These are phyloP conservation scores for Apophysomyces ossiformis DNA, from an alignment of 371 early-diverging fungal species.

Conservation along the genomic window DNA sequence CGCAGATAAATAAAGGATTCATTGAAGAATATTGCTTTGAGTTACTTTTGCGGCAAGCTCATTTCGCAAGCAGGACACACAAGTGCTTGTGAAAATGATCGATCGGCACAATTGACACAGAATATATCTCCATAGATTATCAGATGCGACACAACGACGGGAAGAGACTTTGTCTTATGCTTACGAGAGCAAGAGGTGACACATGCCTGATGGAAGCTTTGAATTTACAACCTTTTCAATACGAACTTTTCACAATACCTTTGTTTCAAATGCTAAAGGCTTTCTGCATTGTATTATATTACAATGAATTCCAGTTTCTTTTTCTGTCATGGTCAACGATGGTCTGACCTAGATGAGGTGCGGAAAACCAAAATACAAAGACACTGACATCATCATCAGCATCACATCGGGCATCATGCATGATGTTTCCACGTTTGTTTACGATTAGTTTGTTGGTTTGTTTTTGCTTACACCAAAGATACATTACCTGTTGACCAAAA, in stretches of 20 bases:
- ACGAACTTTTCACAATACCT: conserved; percentile 22
- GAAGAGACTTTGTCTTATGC: not conserved
- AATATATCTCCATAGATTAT: conserved; percentile 67
- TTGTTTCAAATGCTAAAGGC: conserved; percentile 34
- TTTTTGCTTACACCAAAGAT: no score
- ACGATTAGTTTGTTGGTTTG: no score
- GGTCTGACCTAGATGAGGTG: not conserved
- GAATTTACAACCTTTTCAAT: not conserved
- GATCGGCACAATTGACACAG: conserved; percentile 72
- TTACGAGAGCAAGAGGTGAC: conserved; percentile 82
- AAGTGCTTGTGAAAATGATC: conserved; percentile 57
- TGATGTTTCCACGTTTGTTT: no score
- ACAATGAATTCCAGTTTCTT: conserved; percentile 60
- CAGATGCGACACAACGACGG: not conserved
- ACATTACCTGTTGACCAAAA: no score
- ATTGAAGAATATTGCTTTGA: not conserved
- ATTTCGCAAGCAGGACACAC: conserved; percentile 83
- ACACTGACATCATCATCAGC: no score
- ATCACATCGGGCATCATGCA: no score
- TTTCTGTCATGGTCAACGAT: conserved; percentile 22
- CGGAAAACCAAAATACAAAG: no score
- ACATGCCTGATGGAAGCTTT: conserved; percentile 51
- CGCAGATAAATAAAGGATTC: not conserved
- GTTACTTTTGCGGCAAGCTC: conserved; percentile 60
- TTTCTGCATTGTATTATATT: conserved; percentile 65